These are phyloP conservation scores for Talaromyces nanjingensis DNA, from an alignment of 495 filamentous ascomycete species.

Conservation along the genomic window DNA sequence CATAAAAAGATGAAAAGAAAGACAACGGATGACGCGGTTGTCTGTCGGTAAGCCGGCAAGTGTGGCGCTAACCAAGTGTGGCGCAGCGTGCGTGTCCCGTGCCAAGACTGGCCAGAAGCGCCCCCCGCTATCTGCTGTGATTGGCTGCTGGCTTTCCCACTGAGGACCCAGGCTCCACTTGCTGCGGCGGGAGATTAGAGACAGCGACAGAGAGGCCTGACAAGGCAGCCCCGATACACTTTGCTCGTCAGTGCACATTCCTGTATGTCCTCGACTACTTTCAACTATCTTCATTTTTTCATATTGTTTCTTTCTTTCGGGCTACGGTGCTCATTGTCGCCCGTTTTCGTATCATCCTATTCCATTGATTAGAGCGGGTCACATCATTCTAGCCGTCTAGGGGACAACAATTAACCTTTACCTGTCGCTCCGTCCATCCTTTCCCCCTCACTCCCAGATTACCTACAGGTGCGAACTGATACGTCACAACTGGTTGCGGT, in stretches of 20 bases:
- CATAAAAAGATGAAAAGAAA: neutral
- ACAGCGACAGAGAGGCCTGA: neutral
- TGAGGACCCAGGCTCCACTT: neutral
- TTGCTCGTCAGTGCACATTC: neutral
- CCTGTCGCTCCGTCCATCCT: neutral
- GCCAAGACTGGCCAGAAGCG: conserved; percentile 2
- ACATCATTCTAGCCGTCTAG: neutral
- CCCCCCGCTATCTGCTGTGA: neutral
- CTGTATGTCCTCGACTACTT: neutral
- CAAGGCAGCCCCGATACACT: conserved; percentile 2
- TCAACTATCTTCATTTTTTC: neutral
- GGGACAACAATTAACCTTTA: neutral
- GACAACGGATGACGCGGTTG: neutral
- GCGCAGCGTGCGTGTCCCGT: neutral
- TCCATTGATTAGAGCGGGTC: conserved; percentile 1
- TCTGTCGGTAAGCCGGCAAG: neutral
- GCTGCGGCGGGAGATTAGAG: conserved; percentile 1
- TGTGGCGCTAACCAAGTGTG: conserved; percentile 3
- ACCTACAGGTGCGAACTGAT: conserved; percentile 14
- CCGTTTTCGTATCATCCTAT: neutral
- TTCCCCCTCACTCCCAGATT: neutral
- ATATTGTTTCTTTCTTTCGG: neutral
- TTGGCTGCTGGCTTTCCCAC: neutral
- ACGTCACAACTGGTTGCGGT: conserved; percentile 19
- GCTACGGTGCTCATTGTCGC: neutral